Base-by-base conservation (phyloP, 2,329 filamentous ascomycete genomes). In the Diaporthe batatas region DNA sequence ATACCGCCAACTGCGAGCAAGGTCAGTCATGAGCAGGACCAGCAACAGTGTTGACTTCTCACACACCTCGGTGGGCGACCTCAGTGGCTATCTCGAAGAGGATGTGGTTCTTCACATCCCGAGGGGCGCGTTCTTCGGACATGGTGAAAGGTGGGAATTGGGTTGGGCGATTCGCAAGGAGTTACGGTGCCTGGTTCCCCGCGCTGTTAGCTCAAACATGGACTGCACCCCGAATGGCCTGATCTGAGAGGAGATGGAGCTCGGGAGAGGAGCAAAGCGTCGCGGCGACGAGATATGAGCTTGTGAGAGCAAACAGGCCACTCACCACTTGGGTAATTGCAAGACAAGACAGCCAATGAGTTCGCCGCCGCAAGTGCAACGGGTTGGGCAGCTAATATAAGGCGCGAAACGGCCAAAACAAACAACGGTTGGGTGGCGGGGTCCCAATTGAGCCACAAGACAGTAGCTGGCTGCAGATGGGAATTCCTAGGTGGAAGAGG, bases 21-120 rank as follows among this genome's bases (percentile, higher is more conserved):
- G 75, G 75, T 80, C 72, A 82, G 78, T 73, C 42, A 68, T 57
- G 69, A 51, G 59, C 29, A 49, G 62, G 36, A 36, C 18, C 42
- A 25, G 39, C 34, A 42, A 16, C 3, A 44, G 25, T 21, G 3
- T 10, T 5, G 4, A 29, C 18, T 32, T 23, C 29, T 47, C 39
- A 82, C 87, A 77, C 88, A 96, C 94, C 94, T 89, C 96, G 91
- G 88, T 98, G 97, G 75, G 96, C 96, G 78, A 98, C 96, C 83
- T 99, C 96, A 29, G 96, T 98, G 74, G 96, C 95, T 79, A 98
- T 88, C 86, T 99, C 96, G 81, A 99, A 99, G 78, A 99, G 93
- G 80, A 97, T 88, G 85, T 98, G 96, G 84, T 97, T 96, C 86
- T 93, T 95, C 79, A 98, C 94, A 85, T 98, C 95, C 78, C 89